These are phyloP conservation scores for Kluyveromyces sp. DNA, from an alignment of 1,139 yeast genomes.

Conservation along the genomic window DNA sequence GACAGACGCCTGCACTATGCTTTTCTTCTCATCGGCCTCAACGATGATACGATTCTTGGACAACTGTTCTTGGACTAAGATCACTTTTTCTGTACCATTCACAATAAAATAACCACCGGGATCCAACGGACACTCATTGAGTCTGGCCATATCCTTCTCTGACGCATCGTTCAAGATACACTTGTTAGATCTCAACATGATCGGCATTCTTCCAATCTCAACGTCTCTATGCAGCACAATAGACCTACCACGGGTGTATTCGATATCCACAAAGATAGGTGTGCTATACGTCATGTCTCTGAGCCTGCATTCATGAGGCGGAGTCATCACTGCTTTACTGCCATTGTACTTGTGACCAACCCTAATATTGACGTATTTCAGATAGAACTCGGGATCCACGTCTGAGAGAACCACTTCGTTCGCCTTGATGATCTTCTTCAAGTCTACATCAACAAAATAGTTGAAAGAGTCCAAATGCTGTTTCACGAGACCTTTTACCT, in stretches of 20 bases:
- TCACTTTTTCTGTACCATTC: conserved; percentile 96
- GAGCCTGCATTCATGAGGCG: conserved; percentile 95
- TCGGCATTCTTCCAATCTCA: conserved; percentile 96
- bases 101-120: conserved; percentile 99
- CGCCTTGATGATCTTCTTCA: conserved; percentile 86
- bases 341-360: conserved; percentile 67
- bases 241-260: conserved; percentile 89
- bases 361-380: conserved; percentile 85
- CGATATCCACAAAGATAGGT: conserved; percentile 94
- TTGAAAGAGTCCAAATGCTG: conserved; percentile 97
- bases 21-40: conserved; percentile 93
- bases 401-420: conserved; percentile 85
- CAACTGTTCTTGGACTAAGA: conserved; percentile 91
- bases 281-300: conserved; percentile 95
- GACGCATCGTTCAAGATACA: conserved; percentile 76
- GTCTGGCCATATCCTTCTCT: conserved; percentile 77
- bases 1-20: conserved; percentile 92
- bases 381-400: conserved; percentile 93
- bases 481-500: conserved; percentile 92
- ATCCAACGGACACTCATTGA: conserved; percentile 93
- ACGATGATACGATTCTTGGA: conserved; percentile 96
- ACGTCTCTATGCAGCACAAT: conserved; percentile 84
- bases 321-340: conserved; percentile 43
- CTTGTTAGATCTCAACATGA: conserved; percentile 88
- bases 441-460: conserved; percentile 87